Percentiles rank a stretch among this genome's conserved stretches.
phyloP scores from a whole-genome alignment of 23 red algal species.

The Gracilaria vermiculophylla region DNA sequence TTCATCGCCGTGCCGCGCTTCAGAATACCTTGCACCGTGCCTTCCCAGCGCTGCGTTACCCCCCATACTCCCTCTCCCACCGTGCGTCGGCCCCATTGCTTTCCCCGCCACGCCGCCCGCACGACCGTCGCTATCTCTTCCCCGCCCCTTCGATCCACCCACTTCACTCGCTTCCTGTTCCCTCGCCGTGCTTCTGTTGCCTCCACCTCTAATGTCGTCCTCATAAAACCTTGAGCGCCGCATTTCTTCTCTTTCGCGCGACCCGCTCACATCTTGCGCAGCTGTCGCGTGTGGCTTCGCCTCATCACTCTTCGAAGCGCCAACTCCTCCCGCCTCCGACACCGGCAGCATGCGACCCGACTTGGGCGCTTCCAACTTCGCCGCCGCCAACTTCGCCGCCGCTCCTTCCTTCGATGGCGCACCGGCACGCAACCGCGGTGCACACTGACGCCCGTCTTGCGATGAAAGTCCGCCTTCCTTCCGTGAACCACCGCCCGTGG shows the following conservation, averaged over 20 bases:
- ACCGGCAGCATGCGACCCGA: background rate
- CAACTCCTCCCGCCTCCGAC: background rate
- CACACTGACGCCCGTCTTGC: background rate
- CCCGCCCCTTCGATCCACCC: background rate
- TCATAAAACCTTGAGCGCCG: background rate
- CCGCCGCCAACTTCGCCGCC: no score
- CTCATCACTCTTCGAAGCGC: background rate
- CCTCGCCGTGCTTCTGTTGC: background rate
- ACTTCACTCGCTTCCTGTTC: background rate
- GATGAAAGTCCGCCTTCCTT: background rate
- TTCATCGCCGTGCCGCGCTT: background rate
- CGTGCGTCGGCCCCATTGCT: no score
- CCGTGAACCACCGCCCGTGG: background rate
- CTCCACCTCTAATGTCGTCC: background rate
- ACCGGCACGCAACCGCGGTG: background rate
- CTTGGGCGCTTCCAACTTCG: background rate
- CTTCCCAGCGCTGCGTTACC: background rate
- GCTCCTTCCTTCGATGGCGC: background rate
- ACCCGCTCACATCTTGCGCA: background rate
- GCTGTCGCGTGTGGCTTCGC: background rate
- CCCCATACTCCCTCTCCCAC: background rate
- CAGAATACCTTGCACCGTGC: background rate
- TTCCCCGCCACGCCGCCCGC: background rate
- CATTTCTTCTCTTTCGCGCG: background rate
- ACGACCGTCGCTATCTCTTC: background rate